Evolutionary conservation across 495 filamentous ascomycete genomes (phyloP).

Genomic region (Choiromyces venosus): DNA sequence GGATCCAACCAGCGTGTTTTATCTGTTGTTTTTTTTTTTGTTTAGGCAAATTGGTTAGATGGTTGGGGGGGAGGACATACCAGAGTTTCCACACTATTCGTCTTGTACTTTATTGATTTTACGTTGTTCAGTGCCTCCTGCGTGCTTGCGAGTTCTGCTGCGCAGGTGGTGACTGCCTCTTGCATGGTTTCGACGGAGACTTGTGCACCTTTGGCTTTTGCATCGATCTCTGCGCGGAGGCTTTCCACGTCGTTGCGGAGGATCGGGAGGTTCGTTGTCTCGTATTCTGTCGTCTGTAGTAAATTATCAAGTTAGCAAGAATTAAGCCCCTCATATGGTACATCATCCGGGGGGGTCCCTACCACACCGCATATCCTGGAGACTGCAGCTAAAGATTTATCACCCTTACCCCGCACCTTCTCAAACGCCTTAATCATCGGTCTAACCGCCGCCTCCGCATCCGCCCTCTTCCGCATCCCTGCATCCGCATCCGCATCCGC

Average conservation of each 20-base stretch:
- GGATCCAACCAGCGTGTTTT: slow-evolving; percentile 35
- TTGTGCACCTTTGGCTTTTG: slow-evolving; percentile 7
- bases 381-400: slow-evolving; percentile 17
- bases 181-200: slow-evolving; percentile 10
- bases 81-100: slow-evolving; percentile 29
- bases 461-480: slow-evolving; percentile 17
- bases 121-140: slow-evolving; percentile 22
- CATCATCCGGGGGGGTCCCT: background rate
- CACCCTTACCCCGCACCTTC: slow-evolving; percentile 23
- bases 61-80: slow-evolving; percentile 13
- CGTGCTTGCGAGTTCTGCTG: slow-evolving; percentile 16
- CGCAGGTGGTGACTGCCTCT: slow-evolving; percentile 13
- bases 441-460: slow-evolving; percentile 25
- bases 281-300: slow-evolving; percentile 15
- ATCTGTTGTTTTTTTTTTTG: too few species aligned
- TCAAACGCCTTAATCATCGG: slow-evolving; percentile 34
- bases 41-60: slow-evolving; percentile 2
- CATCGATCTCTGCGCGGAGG: slow-evolving; percentile 15
- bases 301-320: slow-evolving; percentile 1
- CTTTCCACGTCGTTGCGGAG: slow-evolving; percentile 23
- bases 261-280: slow-evolving; percentile 12
- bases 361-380: slow-evolving; percentile 26
- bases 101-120: slow-evolving; percentile 19
- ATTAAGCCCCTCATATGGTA: background rate
- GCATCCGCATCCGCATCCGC: slow-evolving; percentile 1